Evolutionary conservation across 2,329 filamentous ascomycete genomes (phyloP).

Genomic region (Reticulascus tulasneorum): DNA sequence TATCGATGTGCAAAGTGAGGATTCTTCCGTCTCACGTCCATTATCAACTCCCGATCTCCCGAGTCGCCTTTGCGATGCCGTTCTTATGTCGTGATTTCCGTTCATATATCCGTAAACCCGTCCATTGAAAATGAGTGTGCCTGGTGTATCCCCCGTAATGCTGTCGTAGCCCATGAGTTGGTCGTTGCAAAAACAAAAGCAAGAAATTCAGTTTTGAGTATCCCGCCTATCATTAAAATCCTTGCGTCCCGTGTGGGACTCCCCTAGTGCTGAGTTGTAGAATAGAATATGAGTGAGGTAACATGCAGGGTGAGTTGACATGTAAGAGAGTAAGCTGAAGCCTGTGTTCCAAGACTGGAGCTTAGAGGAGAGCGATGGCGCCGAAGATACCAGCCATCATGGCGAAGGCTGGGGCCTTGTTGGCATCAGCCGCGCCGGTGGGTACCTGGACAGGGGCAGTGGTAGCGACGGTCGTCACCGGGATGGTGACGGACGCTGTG

Average conservation of each 20-base stretch:
- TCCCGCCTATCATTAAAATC: background rate
- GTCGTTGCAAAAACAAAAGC: background rate
- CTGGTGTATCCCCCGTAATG: constrained; percentile 6
- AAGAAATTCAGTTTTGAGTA: too few relatives aligned
- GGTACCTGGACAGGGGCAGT: constrained; percentile 20
- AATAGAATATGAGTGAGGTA: background rate
- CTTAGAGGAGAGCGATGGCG: constrained; percentile 32
- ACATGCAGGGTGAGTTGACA: background rate
- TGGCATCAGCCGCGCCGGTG: constrained; percentile 24
- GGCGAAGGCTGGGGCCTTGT: constrained; percentile 29
- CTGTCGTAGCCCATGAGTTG: constrained; percentile 9
- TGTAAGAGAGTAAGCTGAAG: background rate
- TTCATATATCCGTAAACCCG: too few relatives aligned
- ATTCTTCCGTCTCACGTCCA: too few relatives aligned
- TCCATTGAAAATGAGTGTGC: constrained; percentile 6
- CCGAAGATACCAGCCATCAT: constrained; percentile 34
- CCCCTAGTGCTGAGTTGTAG: background rate
- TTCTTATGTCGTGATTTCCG: too few relatives aligned
- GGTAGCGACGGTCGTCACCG: constrained; percentile 19
- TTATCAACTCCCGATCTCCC: too few relatives aligned
- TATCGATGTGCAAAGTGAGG: too few relatives aligned
- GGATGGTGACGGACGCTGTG: constrained; percentile 21
- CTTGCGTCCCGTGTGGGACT: background rate
- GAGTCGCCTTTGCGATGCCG: too few relatives aligned
- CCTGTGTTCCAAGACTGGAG: background rate